Base-by-base conservation (phyloP, 106 monocot genomes). In the Xerophyta viscosa region DNA sequence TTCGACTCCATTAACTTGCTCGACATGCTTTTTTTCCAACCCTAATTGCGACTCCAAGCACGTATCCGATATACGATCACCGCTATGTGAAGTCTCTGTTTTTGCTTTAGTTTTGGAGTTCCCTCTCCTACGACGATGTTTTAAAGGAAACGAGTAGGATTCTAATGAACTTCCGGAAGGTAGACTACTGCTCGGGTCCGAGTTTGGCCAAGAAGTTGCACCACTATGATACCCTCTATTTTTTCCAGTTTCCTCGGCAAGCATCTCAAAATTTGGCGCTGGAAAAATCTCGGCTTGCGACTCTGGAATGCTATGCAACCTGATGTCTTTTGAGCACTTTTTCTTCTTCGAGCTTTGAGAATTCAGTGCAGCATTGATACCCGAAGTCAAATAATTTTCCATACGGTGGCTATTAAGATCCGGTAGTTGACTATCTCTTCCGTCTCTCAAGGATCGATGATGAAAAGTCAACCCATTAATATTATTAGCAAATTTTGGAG, bases 391-490 rank as follows among this genome's bases (percentile, higher is more conserved):
- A n/a, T n/a, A n/a, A n/a, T n/a, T 39, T 8, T 39, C 39, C 39
- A 12, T 39, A 39, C 42, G 66, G 24, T 13, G 25, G 37, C 54
- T 29, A 23, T 20, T 9, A 37, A 39, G 24, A 37, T 27, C 27
- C 44, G 65, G 43, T 20, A 37, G 28, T 41, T 55, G 46, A 54
- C 30, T 37, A 39, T 51, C 47, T 41, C 17, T 53, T 24, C 41
- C 51, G 58, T 64, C 62, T 66, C 57, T 37, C 24, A 51, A 36
- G 44, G 28, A 51, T 11, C 51, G 59, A 67, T 26, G 37, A 20
- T 48, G 26, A 62, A 28, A 56, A 23, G 39, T 22, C 20, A 60
- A 64, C 27, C 64, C 61, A 17, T 56, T n/a, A n/a, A n/a, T n/a
- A n/a, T n/a, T n/a, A n/a, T n/a, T 59, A 66, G 41, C 26, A 33